Evolutionary conservation across 2,329 filamentous ascomycete genomes (phyloP).

Genomic region (Colletotrichum musicola): DNA sequence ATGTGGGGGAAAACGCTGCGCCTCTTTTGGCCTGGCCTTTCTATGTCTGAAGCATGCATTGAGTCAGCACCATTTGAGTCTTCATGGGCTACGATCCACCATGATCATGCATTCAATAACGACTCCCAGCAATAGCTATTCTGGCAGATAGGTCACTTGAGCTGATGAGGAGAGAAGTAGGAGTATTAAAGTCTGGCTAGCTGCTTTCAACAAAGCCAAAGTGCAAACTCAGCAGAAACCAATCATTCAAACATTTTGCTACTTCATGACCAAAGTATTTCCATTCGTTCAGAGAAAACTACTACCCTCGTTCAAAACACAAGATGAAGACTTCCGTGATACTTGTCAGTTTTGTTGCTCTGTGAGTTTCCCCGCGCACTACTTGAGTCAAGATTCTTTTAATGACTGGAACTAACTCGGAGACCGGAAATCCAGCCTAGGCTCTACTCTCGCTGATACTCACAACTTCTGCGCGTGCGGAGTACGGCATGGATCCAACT

Average conservation of each 20-base stretch:
- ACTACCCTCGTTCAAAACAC: neutral
- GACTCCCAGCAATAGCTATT: neutral
- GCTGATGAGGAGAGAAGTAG: too few species aligned
- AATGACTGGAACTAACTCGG: too few species aligned
- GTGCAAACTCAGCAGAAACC: too few species aligned
- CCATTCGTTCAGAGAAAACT: neutral
- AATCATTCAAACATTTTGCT: too few species aligned
- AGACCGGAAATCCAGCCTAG: neutral
- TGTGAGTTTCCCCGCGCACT: too few species aligned
- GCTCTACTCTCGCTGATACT: neutral
- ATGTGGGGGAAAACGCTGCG: neutral
- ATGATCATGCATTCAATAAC: neutral
- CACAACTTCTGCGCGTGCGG: slow-evolving; percentile 5
- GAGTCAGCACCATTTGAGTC: neutral
- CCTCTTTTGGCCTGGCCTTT: neutral
- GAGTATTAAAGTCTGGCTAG: neutral
- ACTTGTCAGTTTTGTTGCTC: neutral
- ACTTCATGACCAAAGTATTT: neutral
- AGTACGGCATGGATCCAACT: neutral
- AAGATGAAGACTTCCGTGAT: neutral
- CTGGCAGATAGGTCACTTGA: too few species aligned
- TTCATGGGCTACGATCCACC: neutral
- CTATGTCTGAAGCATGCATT: neutral
- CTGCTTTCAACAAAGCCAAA: neutral
- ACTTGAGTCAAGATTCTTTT: too few species aligned